These are phyloP conservation scores for Podaxis sp. DNA, from an alignment of 768 basidiomycete genomes.

Conservation along the genomic window DNA sequence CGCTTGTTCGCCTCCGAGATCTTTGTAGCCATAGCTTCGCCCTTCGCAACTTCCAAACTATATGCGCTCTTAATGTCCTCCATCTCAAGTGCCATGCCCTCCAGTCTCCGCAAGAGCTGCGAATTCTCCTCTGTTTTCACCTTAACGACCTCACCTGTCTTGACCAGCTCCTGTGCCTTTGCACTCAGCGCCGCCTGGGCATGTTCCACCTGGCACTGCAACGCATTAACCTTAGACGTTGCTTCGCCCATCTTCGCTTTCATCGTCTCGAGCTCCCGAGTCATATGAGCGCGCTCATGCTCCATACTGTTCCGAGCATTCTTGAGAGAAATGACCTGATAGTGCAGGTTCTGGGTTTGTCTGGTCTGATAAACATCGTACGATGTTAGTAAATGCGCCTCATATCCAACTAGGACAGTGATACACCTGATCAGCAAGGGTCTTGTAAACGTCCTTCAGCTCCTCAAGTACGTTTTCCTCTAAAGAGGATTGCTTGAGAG, in stretches of 20 bases:
- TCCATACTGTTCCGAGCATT: background rate
- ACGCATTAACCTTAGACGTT: background rate
- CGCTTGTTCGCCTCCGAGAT: background rate
- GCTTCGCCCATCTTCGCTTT: background rate
- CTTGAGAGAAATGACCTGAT: conserved; percentile 6
- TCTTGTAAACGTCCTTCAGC: conserved; percentile 4
- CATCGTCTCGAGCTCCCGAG: background rate
- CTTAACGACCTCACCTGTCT: background rate
- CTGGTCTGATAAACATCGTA: background rate
- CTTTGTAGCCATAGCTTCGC: background rate
- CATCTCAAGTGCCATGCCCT: background rate
- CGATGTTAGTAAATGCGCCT: background rate
- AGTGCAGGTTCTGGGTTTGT: conserved; percentile 1
- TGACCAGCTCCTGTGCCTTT: background rate
- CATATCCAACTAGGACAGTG: background rate
- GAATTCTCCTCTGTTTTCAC: conserved; percentile 3
- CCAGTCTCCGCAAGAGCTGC: background rate
- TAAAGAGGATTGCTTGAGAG: too few species aligned
- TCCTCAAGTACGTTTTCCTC: conserved; percentile 4
- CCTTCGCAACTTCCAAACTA: conserved; percentile 4
- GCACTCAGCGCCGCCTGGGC: background rate
- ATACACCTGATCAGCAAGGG: conserved; percentile 5
- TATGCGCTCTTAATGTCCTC: background rate
- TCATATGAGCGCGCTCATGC: background rate
- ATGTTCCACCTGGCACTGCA: background rate